Conservation (phyloP, 305 asterid species). For the Fraxinus nigra region DNA sequence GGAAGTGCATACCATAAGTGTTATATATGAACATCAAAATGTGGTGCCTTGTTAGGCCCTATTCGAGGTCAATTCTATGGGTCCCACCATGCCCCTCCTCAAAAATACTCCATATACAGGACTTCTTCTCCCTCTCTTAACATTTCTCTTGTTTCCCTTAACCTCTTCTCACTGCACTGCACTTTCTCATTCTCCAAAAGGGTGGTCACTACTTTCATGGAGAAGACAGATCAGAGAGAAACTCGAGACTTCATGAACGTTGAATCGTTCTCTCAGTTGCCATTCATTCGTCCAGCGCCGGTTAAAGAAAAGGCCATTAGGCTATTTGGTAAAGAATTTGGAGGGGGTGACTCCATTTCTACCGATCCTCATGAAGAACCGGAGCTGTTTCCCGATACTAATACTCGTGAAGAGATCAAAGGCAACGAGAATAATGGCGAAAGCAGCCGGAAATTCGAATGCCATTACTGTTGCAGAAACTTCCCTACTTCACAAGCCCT, state of each 20-base stretch:
- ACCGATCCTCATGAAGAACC: not conserved
- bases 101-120: not conserved
- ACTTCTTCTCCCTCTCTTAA: not conserved
- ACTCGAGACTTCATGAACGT: slow-evolving; percentile 80
- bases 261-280: slow-evolving; percentile 85
- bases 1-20: too few relatives aligned
- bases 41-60: not conserved
- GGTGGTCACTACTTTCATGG: slow-evolving; percentile 39
- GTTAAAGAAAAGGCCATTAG: slow-evolving; percentile 48
- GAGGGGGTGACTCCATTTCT: slow-evolving; percentile 1
- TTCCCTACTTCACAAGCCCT: slow-evolving; percentile 55
- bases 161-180: not conserved
- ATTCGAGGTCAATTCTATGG: slow-evolving; percentile 1
- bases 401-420: not conserved
- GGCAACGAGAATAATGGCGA: slow-evolving; percentile 12
- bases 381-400: not conserved
- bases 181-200: not conserved
- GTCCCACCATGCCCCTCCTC: slow-evolving; percentile 27
- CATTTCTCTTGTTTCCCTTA: not conserved
- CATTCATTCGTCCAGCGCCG: slow-evolving; percentile 74
- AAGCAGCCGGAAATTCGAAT: slow-evolving; percentile 37
- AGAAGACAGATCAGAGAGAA: slow-evolving; percentile 52
- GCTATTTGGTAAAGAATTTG: slow-evolving; percentile 83
- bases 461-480: slow-evolving; percentile 46
- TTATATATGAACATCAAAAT: too few relatives aligned